Percentiles rank a stretch among this genome's conserved stretches.
phyloP scores from a whole-genome alignment of 495 filamentous ascomycete species.

The Podospora tetraspora region DNA sequence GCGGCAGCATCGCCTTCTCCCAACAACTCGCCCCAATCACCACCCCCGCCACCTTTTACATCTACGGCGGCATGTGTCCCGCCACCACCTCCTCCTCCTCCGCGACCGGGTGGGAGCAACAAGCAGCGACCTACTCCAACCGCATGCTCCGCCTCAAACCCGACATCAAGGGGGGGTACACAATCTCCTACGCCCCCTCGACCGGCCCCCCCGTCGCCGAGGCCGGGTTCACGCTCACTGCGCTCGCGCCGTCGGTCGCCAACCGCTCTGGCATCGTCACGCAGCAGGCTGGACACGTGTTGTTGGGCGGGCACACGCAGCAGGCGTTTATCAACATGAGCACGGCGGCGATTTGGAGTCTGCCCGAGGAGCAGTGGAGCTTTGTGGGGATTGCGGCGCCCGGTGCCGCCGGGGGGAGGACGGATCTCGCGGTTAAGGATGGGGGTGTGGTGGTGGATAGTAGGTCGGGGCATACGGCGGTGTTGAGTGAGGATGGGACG shows the following conservation, averaged over 20 bases:
- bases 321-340: slow-evolving; percentile 89
- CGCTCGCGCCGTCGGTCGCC: slow-evolving; percentile 49
- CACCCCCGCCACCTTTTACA: slow-evolving; percentile 52
- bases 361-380: slow-evolving; percentile 81
- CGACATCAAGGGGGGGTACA: slow-evolving; percentile 10
- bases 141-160: slow-evolving; percentile 59
- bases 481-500: slow-evolving; percentile 70
- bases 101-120: slow-evolving; percentile 48
- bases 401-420: slow-evolving; percentile 2
- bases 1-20: slow-evolving; percentile 63
- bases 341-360: slow-evolving; percentile 76
- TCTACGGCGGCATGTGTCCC: slow-evolving; percentile 90
- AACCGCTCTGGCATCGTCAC: slow-evolving; percentile 55
- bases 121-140: slow-evolving; percentile 69
- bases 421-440: slow-evolving; percentile 9
- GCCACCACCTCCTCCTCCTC: slow-evolving; percentile 25
- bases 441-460: slow-evolving; percentile 52
- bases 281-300: slow-evolving; percentile 68
- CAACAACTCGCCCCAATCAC: slow-evolving; percentile 45
- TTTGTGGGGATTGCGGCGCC: slow-evolving; percentile 61
- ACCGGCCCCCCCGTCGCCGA: slow-evolving; percentile 60
- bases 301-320: slow-evolving; percentile 82
- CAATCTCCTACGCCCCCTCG: slow-evolving; percentile 22
- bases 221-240: slow-evolving; percentile 80
- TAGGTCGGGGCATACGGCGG: slow-evolving; percentile 78